A percentile compares a stretch with the other conserved stretches of the same genome.
phyloP scores from a whole-genome alignment of 1,284 basidiomycete genomes.

The Moesziomyces parantarcticus region DNA sequence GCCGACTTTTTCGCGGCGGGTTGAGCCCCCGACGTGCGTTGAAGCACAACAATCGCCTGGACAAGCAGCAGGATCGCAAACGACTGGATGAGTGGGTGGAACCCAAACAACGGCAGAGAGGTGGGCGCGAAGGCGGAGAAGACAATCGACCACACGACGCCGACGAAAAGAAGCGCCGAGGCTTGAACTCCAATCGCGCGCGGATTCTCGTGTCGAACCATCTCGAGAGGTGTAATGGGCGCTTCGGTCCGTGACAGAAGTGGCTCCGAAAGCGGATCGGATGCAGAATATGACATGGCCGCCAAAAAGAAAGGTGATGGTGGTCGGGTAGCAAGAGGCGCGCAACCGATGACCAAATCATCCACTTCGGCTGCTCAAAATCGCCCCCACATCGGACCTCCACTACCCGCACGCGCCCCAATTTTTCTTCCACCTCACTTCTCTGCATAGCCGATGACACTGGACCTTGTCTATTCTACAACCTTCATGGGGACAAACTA shows the following conservation, averaged over 20 bases:
- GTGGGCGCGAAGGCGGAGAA: constrained; percentile 25
- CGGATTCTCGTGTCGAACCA: constrained; percentile 29
- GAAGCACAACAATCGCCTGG: constrained; percentile 54
- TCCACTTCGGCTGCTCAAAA: too few species aligned
- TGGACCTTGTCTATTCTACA: too few species aligned
- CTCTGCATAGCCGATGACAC: too few species aligned
- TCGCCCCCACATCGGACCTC: too few species aligned
- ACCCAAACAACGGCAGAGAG: constrained; percentile 54
- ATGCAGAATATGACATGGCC: neutral
- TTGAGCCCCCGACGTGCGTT: constrained; percentile 34
- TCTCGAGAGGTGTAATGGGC: constrained; percentile 9
- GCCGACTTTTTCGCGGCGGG: constrained; percentile 34
- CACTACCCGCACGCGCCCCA: too few species aligned
- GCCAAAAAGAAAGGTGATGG: neutral
- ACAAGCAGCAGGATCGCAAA: constrained; percentile 46
- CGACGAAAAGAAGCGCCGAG: constrained; percentile 40
- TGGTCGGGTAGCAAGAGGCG: neutral
- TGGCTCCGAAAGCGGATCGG: too few species aligned
- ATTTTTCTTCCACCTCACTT: too few species aligned
- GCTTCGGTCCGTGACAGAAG: neutral
- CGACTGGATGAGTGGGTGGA: constrained; percentile 56
- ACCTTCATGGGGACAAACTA: too few species aligned
- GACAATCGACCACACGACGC: constrained; percentile 47
- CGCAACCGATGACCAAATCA: too few species aligned
- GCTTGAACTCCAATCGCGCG: constrained; percentile 21